A percentile compares a stretch with the other conserved stretches of the same genome.
These are phyloP conservation scores for Zychaea mexicana DNA, from an alignment of 371 early-diverging fungal genomes.

Conservation along the genomic window DNA sequence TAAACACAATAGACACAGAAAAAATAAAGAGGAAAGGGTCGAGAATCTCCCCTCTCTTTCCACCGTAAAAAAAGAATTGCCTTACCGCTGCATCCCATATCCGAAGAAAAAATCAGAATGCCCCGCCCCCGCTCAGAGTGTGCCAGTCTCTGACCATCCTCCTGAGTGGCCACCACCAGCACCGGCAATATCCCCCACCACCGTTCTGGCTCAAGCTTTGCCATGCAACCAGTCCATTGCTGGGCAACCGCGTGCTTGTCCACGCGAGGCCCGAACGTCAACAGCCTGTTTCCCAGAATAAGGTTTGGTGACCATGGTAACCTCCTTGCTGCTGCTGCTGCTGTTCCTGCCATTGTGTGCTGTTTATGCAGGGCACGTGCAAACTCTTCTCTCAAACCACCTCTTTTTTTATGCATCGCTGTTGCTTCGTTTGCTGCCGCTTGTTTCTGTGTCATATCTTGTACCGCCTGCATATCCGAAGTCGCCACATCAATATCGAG, in stretches of 20 bases:
- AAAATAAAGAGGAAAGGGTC: background rate
- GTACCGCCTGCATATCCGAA: conserved; percentile 2
- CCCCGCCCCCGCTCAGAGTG: conserved; percentile 9
- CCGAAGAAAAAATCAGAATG: conserved; percentile 14
- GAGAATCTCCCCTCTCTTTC: too few relatives aligned
- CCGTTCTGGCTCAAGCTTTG: conserved; percentile 29
- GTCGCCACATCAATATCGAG: conserved; percentile 7
- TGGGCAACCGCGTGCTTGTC: conserved; percentile 17
- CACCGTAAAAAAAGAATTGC: too few relatives aligned
- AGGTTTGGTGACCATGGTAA: background rate
- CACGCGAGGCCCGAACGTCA: conserved; percentile 29
- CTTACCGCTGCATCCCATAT: conserved; percentile 17
- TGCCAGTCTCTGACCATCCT: background rate
- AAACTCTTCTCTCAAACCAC: conserved; percentile 31
- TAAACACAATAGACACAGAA: too few relatives aligned
- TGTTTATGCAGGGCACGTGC: conserved; percentile 30
- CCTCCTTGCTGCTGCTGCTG: background rate
- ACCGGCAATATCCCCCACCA: conserved; percentile 47
- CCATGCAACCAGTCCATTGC: conserved; percentile 20
- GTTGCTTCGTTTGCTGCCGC: background rate
- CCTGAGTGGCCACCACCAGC: conserved; percentile 16
- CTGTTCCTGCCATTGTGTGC: background rate
- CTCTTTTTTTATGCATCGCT: background rate
- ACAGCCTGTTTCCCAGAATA: conserved; percentile 23
- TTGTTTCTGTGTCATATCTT: background rate